Conservation (phyloP, 495 filamentous ascomycete genomes). For the Penicillium herquei region DNA sequence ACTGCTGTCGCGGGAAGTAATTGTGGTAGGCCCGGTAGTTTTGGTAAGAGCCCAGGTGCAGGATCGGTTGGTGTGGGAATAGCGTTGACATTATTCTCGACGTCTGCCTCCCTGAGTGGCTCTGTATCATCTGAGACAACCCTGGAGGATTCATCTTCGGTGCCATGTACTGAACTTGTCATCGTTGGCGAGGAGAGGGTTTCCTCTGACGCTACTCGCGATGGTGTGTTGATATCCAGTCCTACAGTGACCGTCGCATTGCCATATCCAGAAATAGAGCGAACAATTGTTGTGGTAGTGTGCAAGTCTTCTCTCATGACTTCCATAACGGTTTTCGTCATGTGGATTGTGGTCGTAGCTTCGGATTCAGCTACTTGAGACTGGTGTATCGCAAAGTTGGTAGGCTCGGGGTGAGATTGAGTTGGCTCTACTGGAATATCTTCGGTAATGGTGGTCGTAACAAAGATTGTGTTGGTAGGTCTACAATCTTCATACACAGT, state of each 20-base stretch:
- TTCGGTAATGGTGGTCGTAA: conserved; percentile 13
- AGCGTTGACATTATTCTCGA: background rate
- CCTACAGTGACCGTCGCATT: conserved; percentile 4
- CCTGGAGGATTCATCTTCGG: no score
- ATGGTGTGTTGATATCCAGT: background rate
- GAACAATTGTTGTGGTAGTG: background rate
- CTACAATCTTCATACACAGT: conserved; percentile 23
- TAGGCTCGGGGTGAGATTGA: background rate
- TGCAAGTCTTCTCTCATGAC: background rate
- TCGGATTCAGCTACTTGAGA: background rate
- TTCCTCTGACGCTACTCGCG: no score
- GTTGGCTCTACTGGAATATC: background rate
- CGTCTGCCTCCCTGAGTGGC: background rate
- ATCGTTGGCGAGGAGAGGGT: no score
- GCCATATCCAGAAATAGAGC: background rate
- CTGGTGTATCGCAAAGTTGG: background rate
- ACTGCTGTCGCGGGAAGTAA: conserved; percentile 12
- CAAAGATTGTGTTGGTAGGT: conserved; percentile 12
- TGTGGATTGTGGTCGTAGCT: conserved; percentile 11
- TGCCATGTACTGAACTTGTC: no score
- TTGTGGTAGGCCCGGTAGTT: conserved; percentile 3
- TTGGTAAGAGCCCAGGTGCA: background rate
- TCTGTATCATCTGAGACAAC: background rate
- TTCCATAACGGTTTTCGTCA: conserved; percentile 13
- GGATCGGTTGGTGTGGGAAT: background rate